These are phyloP conservation scores for Fusarium fracticaudum DNA, from an alignment of 2,329 filamentous ascomycete genomes.

Conservation along the genomic window DNA sequence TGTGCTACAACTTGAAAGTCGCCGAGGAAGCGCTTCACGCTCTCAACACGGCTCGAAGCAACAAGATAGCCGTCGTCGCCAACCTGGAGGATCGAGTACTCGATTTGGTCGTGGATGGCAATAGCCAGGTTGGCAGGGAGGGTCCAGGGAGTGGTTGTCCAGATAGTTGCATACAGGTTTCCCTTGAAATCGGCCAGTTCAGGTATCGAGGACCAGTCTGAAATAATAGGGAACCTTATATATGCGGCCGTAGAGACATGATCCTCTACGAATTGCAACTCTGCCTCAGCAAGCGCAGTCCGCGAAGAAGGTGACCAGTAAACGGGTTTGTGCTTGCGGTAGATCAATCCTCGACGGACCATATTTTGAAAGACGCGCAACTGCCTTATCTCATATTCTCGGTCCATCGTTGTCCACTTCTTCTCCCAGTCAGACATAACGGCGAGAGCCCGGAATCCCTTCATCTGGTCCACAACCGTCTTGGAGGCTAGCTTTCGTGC, in stretches of 20 bases:
- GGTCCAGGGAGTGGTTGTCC: constrained; percentile 99
- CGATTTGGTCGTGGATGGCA: constrained; percentile 78
- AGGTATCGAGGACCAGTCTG: constrained; percentile 45
- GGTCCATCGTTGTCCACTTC: constrained; percentile 83
- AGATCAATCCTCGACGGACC: constrained; percentile 77
- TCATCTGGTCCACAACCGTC: constrained; percentile 78
- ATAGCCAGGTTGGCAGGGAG: constrained; percentile 92
- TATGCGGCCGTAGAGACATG: constrained; percentile 79
- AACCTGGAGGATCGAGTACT: constrained; percentile 74
- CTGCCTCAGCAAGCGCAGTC: constrained; percentile 84
- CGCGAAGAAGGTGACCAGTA: constrained; percentile 86
- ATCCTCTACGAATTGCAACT: constrained; percentile 83
- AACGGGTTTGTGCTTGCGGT: constrained; percentile 82
- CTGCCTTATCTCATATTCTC: constrained; percentile 77
- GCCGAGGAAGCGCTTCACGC: constrained; percentile 60
- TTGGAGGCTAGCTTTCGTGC: constrained; percentile 73
- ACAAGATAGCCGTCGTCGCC: constrained; percentile 72
- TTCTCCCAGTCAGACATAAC: constrained; percentile 85
- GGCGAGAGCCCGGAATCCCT: constrained; percentile 76
- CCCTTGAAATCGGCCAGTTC: constrained; percentile 54
- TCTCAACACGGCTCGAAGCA: constrained; percentile 75
- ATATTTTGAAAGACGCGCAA: constrained; percentile 79
- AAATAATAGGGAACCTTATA: constrained; percentile 78
- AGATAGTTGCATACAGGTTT: constrained; percentile 82
- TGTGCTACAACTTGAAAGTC: constrained; percentile 63